Evolutionary conservation across 2,329 filamentous ascomycete species (phyloP), one percentile per base, ranked within the genome.

Genomic region (Ceratocystis cacaofunesta): DNA sequence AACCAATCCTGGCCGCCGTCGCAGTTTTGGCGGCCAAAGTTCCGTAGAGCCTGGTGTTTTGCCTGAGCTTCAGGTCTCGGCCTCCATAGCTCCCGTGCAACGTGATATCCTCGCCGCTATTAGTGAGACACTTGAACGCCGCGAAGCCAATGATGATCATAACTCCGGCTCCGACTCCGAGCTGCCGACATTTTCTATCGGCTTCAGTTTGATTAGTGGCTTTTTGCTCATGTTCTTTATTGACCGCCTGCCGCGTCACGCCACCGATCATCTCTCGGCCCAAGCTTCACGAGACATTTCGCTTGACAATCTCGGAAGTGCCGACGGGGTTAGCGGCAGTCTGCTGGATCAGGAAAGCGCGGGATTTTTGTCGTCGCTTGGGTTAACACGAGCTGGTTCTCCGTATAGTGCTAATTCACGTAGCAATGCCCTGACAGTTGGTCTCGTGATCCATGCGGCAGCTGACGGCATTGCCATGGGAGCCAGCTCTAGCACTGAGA

Each of bases 221-320:
- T 99, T 97, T 75, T 85, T 96, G 66, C 82, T 96, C 69, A 99
- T 99, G 94, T 97, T 96, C 73, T 82, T 99, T 25, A 88, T 99
- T 72, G 92, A 99, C 75, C 86, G 89, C 63, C 76, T 95, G 7
- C 90, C 91, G 6, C 84, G 85, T 50, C 88, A 91, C 72, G 84
- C 86, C 5, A 82, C 82, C 1, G 81, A 89, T 22, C 80, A 81
- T 50, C 77, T 89, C 46, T 77, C 82, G 22, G 80, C 82, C 46
- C 85, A 87, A 15, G 80, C 85, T 63, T 89, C 87, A 17, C 85
- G 91, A 69, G 90, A 96, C 72, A 94, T 97, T 71, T 95, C 90
- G 66, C 80, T 97, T 55, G 90, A 94, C 70, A 89, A 92, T 70
- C 80, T 96, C 32, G 85, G 83, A 7, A 41, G 36, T 30, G 71